These are phyloP conservation scores for Ustilago shanxiensis DNA, from an alignment of 1,284 basidiomycete genomes.

Conservation along the genomic window DNA sequence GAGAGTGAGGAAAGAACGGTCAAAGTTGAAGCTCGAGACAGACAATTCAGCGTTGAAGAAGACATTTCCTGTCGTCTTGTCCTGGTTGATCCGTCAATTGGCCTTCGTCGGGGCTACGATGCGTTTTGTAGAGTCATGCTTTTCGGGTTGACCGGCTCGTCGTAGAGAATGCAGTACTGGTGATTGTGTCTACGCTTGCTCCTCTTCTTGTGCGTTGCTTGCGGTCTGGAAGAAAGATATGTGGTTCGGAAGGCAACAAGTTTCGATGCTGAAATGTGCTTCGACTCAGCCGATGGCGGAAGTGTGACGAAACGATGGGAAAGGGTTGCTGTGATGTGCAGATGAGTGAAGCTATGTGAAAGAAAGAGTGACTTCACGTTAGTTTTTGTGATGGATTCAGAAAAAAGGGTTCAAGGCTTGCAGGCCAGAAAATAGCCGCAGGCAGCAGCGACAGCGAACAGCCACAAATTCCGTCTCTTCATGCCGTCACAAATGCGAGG, in stretches of 20 bases:
- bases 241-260: too few relatives aligned
- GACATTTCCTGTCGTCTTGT: not conserved
- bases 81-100: not conserved
- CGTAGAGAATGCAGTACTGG: not conserved
- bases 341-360: not conserved
- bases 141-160: not conserved
- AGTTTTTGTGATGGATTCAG: not conserved
- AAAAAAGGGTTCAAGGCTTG: constrained; percentile 19
- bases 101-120: constrained; percentile 8
- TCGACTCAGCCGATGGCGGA: not conserved
- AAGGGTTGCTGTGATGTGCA: not conserved
- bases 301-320: not conserved
- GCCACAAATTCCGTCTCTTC: not conserved
- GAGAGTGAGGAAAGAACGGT: not conserved
- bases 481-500: not conserved
- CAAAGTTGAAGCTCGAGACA: not conserved
- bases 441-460: not conserved
- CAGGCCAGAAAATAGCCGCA: constrained; percentile 12
- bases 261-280: not conserved
- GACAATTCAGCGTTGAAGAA: not conserved
- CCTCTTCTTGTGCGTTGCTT: not conserved
- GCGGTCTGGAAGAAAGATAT: too few relatives aligned
- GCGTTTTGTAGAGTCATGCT: not conserved
- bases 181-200: not conserved
- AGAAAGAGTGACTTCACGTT: too few relatives aligned